Evolutionary conservation across 345 rosid genomes (phyloP), one percentile per base, ranked within the genome.

Genomic region (Dipteronia dyeriana): DNA sequence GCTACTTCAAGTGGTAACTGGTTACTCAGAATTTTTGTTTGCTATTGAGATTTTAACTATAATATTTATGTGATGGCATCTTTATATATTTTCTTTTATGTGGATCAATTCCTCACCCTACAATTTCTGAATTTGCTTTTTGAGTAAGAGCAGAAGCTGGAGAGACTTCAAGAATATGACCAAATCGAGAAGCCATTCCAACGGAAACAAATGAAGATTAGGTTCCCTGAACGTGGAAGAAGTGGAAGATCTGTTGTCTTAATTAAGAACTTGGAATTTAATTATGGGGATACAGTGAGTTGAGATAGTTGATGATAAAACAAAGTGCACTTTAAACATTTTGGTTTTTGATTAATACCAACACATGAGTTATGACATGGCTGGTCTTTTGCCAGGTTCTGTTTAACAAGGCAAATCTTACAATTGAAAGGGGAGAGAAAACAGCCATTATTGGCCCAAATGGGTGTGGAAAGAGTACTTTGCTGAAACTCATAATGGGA

Each of bases 391-490:
- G 47, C 54, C 91, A 93, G 99, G 74, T 91, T 62, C 85, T 95
- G 56, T 91, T 95, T 80, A 85, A 91, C 23, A 87, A 78, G 83
- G 90, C 97, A 23, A 89, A 89, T 87, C 92, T 95, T 71, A 17
- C 89, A 16, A 88, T 93, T 75, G 90, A 93, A 83, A 87, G 88
- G 77, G 98, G 99, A 59, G 97, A 95, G 81, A 95, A 95, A 77
- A 79, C 92, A 61, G 99, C 99, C 14, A 85, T 95, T 17, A 85
- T 95, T 74, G 99, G 99, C 26, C 99, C 99, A 7, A 95, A 95
- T 77, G 99, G 98, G 9, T 95, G 99, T 43, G 99, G 99, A 26
- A 93, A 95, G 73, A 95, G 99, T 68, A 93, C 98, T 5, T 87
- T 95, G 75, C 84, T 93, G 84, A 95, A 92, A 81, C 79, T 95